Percentiles rank a stretch among this genome's conserved stretches.
Conservation (phyloP, 306 rosid species). For the Fragaria nilgerrensis region DNA sequence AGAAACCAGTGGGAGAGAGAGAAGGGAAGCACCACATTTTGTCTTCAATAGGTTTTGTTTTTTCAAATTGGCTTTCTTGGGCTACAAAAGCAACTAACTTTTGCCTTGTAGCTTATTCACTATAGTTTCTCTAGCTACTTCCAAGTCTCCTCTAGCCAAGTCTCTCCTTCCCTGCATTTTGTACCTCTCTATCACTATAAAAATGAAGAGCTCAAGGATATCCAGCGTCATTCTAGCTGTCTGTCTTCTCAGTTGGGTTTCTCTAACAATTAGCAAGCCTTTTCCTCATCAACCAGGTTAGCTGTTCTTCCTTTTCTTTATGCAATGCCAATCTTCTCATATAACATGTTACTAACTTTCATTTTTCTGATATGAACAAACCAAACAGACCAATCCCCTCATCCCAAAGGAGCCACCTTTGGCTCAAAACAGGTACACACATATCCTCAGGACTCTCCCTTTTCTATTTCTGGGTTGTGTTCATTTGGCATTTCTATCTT, state of each 20-base stretch:
- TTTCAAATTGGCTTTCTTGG: background rate
- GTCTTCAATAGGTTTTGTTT: conserved; percentile 8
- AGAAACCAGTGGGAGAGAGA: background rate
- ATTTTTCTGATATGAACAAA: background rate
- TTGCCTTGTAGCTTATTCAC: background rate
- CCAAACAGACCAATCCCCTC: conserved; percentile 21
- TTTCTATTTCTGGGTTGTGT: background rate
- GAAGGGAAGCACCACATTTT: background rate
- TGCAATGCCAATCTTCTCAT: too few species aligned
- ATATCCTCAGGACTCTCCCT: background rate
- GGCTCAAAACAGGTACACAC: conserved; percentile 22
- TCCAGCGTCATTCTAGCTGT: conserved; percentile 6
- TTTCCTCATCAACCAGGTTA: conserved; percentile 23
- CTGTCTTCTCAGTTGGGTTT: conserved; percentile 18
- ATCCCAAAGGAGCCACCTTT: conserved; percentile 3
- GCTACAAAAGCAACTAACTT: background rate
- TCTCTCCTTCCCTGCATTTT: conserved; percentile 13
- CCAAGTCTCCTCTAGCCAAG: background rate
- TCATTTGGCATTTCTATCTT: background rate
- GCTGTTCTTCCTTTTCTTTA: background rate
- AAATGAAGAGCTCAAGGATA: conserved; percentile 18
- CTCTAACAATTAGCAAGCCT: conserved; percentile 24
- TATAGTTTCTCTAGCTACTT: background rate
- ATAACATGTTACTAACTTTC: background rate
- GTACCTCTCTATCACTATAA: background rate